Evolutionary conservation across 2,329 filamentous ascomycete species (phyloP).

Genomic region (Alternaria ventricosa): DNA sequence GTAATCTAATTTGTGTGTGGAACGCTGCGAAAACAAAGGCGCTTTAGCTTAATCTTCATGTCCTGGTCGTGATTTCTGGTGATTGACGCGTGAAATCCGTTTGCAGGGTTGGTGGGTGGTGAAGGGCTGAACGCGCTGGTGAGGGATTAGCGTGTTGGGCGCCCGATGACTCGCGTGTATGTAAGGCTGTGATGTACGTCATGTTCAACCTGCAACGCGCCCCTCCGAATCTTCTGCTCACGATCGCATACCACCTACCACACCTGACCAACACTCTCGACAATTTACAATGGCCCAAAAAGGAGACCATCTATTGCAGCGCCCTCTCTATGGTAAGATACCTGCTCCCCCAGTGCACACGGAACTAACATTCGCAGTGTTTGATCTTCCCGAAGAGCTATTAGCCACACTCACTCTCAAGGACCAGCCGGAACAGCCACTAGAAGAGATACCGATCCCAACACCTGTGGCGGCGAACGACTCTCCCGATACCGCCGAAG

Average conservation of each 20-base stretch:
- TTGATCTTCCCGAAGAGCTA: slow-evolving; percentile 79
- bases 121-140: background rate
- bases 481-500: slow-evolving; percentile 47
- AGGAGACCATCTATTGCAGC: slow-evolving; percentile 41
- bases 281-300: slow-evolving; percentile 38
- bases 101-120: background rate
- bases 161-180: slow-evolving; percentile 3
- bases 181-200: slow-evolving; percentile 5
- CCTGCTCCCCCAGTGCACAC: background rate
- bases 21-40: background rate
- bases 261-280: background rate
- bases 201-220: slow-evolving; percentile 9
- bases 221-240: slow-evolving; percentile 7
- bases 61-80: background rate
- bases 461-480: slow-evolving; percentile 20
- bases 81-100: background rate
- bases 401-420: slow-evolving; percentile 71
- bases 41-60: background rate
- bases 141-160: background rate
- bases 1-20: background rate
- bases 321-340: slow-evolving; percentile 48
- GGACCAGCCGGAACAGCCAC: slow-evolving; percentile 34
- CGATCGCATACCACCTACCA: background rate
- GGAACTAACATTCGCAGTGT: slow-evolving; percentile 63
- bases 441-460: slow-evolving; percentile 21